Evolutionary conservation across 805 yeast species (phyloP).

Genomic region (Metschnikowia drakensbergensis): DNA sequence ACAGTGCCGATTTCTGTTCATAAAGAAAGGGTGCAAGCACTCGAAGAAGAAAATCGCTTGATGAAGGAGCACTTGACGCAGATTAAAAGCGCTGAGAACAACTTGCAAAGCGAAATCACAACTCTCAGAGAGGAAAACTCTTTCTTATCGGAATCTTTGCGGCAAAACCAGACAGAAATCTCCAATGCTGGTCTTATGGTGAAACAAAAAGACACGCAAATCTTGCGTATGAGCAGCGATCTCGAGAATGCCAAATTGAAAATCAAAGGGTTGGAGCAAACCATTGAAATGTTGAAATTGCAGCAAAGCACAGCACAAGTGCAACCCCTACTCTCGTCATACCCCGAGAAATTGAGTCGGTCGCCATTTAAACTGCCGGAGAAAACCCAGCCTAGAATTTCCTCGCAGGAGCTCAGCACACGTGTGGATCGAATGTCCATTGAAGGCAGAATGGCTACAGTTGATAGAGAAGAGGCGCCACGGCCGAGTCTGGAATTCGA

Average conservation of each 20-base stretch:
- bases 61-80: conserved; percentile 32
- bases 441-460: conserved; percentile 20
- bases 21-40: conserved; percentile 29
- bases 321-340: conserved; percentile 5
- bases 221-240: conserved; percentile 58
- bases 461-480: neutral
- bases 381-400: conserved; percentile 15
- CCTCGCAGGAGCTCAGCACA: conserved; percentile 38
- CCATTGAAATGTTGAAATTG: conserved; percentile 25
- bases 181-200: conserved; percentile 48
- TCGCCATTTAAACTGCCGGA: conserved; percentile 17
- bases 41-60: conserved; percentile 51
- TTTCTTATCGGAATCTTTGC: conserved; percentile 6
- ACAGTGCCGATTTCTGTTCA: conserved; percentile 2
- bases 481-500: conserved; percentile 3
- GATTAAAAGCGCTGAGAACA: conserved; percentile 22
- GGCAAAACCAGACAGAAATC: conserved; percentile 25
- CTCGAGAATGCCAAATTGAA: conserved; percentile 54
- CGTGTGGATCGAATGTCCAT: conserved; percentile 40
- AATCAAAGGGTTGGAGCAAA: conserved; percentile 52
- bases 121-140: conserved; percentile 28
- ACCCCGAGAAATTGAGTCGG: conserved; percentile 1
- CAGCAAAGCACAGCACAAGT: conserved; percentile 21
- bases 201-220: conserved; percentile 68
- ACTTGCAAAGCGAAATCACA: conserved; percentile 24